Conservation (phyloP, 257 asterid species). For the Solanum sejunctum region DNA sequence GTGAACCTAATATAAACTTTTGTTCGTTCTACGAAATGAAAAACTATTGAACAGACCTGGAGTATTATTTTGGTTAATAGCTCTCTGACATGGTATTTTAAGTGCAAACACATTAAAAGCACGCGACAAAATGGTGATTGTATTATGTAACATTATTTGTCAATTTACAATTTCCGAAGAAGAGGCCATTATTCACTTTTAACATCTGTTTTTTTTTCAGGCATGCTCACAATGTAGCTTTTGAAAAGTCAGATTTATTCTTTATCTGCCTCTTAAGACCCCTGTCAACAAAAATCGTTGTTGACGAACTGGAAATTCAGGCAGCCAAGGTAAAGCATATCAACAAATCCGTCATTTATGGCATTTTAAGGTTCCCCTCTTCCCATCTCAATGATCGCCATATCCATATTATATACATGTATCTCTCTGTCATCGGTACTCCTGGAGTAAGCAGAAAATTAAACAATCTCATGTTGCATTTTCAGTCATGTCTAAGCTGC, state of each 20-base stretch:
- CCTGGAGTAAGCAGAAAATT: background rate
- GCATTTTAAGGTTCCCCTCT: background rate
- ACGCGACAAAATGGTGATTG: background rate
- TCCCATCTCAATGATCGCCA: background rate
- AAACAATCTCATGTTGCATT: background rate
- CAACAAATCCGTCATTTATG: background rate
- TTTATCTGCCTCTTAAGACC: slow-evolving; percentile 75
- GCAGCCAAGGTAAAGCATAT: slow-evolving; percentile 59
- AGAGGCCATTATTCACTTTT: background rate
- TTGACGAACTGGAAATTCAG: slow-evolving; percentile 71
- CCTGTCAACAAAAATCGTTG: slow-evolving; percentile 36
- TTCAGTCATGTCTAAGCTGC: background rate
- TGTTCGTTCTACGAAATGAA: background rate
- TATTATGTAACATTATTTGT: background rate
- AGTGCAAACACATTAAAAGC: background rate
- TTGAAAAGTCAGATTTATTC: slow-evolving; percentile 70
- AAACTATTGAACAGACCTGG: background rate
- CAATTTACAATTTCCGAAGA: background rate
- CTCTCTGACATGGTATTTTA: background rate
- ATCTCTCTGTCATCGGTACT: slow-evolving; percentile 18
- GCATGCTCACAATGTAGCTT: slow-evolving; percentile 74
- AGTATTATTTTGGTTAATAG: background rate
- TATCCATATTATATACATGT: background rate
- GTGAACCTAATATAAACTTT: background rate
- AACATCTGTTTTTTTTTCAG: slow-evolving; percentile 11